Conservation (phyloP, 805 yeast genomes). For the Saccharomycopsis javanensis region DNA sequence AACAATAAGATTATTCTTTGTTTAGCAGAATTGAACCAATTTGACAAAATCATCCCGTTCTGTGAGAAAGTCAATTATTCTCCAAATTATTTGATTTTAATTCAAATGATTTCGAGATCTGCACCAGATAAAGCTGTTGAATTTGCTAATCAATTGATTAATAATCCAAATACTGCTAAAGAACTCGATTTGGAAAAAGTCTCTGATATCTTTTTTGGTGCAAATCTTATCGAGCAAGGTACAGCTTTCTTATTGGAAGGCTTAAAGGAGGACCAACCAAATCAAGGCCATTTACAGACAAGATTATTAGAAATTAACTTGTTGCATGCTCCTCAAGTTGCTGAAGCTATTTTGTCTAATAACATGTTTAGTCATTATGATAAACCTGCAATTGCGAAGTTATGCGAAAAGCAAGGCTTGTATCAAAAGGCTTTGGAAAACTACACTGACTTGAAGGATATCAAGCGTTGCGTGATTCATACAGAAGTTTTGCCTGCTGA, state of each 20-base stretch:
- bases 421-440: constrained; percentile 94
- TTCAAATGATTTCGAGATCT: constrained; percentile 82
- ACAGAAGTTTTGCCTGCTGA: constrained; percentile 79
- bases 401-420: constrained; percentile 94
- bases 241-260: constrained; percentile 96
- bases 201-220: constrained; percentile 90
- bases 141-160: constrained; percentile 79
- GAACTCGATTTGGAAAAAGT: constrained; percentile 72
- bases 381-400: constrained; percentile 80
- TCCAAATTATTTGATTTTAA: constrained; percentile 83
- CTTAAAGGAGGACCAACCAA: constrained; percentile 83
- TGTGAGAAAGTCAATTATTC: constrained; percentile 80
- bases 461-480: constrained; percentile 88
- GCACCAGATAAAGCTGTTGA: constrained; percentile 98
- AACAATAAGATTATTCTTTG: constrained; percentile 69
- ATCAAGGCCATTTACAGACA: constrained; percentile 94
- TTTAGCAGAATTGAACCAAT: constrained; percentile 92
- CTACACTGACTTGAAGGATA: constrained; percentile 88
- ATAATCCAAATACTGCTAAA: constrained; percentile 47
- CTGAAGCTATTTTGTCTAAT: constrained; percentile 95
- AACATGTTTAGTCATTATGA: constrained; percentile 94
- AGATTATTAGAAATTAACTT: constrained; percentile 86
- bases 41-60: constrained; percentile 90
- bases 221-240: constrained; percentile 93
- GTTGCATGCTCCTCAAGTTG: constrained; percentile 97